Evolutionary conservation across 2,329 filamentous ascomycete species (phyloP).

Genomic region (Hypoxylon rubiginosum): DNA sequence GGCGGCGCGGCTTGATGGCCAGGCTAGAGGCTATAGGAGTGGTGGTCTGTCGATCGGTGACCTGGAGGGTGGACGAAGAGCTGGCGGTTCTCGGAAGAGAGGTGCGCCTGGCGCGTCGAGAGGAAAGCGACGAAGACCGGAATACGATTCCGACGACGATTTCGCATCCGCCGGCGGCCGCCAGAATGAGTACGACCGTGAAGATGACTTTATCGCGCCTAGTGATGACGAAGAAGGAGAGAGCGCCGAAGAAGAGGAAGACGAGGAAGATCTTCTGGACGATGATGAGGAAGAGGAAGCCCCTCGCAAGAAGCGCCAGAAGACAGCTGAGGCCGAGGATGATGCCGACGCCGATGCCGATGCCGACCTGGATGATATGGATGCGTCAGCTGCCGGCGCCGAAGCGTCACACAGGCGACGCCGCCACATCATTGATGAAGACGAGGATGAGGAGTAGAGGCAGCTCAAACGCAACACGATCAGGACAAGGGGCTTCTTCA

Average conservation of each 20-base stretch:
- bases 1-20: constrained; percentile 73
- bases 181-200: constrained; percentile 82
- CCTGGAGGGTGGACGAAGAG: constrained; percentile 72
- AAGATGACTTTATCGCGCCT: constrained; percentile 82
- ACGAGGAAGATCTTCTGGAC: constrained; percentile 69
- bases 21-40: constrained; percentile 62
- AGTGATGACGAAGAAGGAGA: constrained; percentile 79
- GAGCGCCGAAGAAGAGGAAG: constrained; percentile 70
- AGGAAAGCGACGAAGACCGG: constrained; percentile 68
- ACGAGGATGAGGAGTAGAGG: constrained; percentile 66
- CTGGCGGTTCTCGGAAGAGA: constrained; percentile 66
- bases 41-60: constrained; percentile 76
- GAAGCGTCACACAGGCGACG: constrained; percentile 62
- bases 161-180: constrained; percentile 71
- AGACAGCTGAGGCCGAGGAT: constrained; percentile 62
- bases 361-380: constrained; percentile 66
- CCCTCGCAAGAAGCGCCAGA: constrained; percentile 64
- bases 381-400: constrained; percentile 53
- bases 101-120: constrained; percentile 64
- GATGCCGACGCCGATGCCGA: constrained; percentile 67
- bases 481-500: background rate
- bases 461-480: background rate
- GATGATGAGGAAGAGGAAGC: constrained; percentile 63
- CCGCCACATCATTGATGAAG: constrained; percentile 71
- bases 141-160: constrained; percentile 84